These are phyloP conservation scores for Penicillium paxilli DNA, from an alignment of 495 filamentous ascomycete genomes.

Conservation along the genomic window DNA sequence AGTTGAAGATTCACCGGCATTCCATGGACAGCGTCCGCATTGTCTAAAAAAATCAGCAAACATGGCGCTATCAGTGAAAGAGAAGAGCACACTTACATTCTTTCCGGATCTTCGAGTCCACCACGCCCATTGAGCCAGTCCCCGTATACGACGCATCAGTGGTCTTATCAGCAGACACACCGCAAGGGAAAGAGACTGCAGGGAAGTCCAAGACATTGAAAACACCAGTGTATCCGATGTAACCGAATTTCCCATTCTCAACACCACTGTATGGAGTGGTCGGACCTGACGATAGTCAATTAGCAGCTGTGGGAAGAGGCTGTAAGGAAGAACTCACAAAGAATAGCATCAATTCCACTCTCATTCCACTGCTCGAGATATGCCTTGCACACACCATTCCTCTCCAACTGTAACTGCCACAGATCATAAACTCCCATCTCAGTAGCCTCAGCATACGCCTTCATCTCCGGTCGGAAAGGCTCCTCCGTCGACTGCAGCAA, in stretches of 20 bases:
- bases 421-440: not conserved
- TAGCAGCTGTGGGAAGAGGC: not conserved
- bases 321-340: not conserved
- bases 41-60: not conserved
- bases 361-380: not conserved
- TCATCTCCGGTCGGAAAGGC: not conserved
- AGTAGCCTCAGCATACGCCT: not conserved
- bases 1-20: conserved; percentile 47
- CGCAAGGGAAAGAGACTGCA: conserved; percentile 18
- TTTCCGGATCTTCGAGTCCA: not conserved
- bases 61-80: not conserved
- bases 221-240: conserved; percentile 15
- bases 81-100: not conserved
- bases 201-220: conserved; percentile 23
- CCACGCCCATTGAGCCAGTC: not conserved
- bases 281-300: not conserved
- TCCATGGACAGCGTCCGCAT: conserved; percentile 7
- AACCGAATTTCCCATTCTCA: conserved; percentile 15
- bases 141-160: not conserved
- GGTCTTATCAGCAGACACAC: not conserved
- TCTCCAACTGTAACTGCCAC: not conserved
- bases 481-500: not conserved
- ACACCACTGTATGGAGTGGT: conserved; percentile 18
- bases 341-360: not conserved
- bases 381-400: not conserved